These are phyloP conservation scores for Colletotrichum karsti DNA, from an alignment of 2,329 filamentous ascomycete genomes.

Conservation along the genomic window DNA sequence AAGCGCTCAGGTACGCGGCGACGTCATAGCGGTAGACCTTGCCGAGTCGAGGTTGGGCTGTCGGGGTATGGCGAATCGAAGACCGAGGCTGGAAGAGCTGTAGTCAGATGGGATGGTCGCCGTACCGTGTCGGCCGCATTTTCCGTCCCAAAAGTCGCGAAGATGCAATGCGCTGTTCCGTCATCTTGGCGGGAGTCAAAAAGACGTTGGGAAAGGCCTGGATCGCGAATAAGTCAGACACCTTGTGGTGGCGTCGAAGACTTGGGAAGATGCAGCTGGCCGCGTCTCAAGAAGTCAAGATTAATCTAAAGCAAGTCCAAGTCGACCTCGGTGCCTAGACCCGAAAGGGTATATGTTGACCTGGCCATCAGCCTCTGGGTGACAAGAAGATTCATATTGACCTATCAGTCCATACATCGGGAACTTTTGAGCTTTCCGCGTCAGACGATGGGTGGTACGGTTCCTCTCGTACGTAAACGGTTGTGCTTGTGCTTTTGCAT, in stretches of 20 bases:
- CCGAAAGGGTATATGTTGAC: neutral
- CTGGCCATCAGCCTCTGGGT: neutral
- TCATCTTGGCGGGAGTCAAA: neutral
- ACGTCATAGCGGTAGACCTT: constrained; percentile 18
- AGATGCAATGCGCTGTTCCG: neutral
- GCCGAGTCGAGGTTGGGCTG: neutral
- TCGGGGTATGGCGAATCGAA: neutral
- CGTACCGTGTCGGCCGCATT: neutral
- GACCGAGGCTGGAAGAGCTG: neutral
- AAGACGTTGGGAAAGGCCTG: neutral
- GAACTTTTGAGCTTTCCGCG: neutral
- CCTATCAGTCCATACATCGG: neutral
- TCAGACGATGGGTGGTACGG: neutral
- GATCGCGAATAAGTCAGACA: neutral
- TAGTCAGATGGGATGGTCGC: constrained; percentile 1
- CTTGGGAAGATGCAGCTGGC: neutral
- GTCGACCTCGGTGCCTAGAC: neutral
- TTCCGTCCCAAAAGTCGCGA: constrained; percentile 1
- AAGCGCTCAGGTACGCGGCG: constrained; percentile 10
- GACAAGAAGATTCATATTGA: neutral
- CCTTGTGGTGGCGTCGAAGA: neutral
- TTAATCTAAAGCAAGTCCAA: neutral
- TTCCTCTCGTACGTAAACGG: neutral
- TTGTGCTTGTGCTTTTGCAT: constrained; percentile 1
- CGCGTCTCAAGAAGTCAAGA: constrained; percentile 15